Base-by-base conservation (phyloP, 345 rosid genomes). In the Brassica napus region DNA sequence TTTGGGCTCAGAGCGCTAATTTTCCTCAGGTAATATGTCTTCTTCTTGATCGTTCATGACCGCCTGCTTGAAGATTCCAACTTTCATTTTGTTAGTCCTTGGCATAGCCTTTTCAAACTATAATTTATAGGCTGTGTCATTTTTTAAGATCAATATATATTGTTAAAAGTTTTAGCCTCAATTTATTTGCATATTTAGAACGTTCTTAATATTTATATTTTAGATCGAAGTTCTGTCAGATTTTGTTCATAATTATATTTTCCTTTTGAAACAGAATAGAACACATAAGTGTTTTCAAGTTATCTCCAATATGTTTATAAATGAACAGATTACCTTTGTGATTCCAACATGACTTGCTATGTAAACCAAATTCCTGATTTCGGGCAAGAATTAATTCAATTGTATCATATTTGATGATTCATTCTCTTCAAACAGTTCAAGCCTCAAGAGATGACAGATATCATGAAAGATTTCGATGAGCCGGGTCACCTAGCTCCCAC, bases 1-100 rank as follows among this genome's bases (percentile, higher is more conserved):
- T 90, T 78, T 91, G 97, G 97, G 97, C 97, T 44, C 94, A 93
- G 84, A 93, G 94, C 73, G 52, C 94, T 68, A 78, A 58, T 65
- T 93, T 91, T 79, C 96, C 97, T 35, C 78, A 87, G 90, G 91
- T 88, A n/a, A 74, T 59, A 11, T 68, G 2, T 60, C 60, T 76
- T 12, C 23, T 54, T 8, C 35, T 47, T 28, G 60, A 54, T 18
- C 37, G 57, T 23, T 15, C 65, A 11, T 26, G 65, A 12, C 34
- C 31, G 16, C 35, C 1, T 61, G 26, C 15, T 59, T 58, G 31
- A 57, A 57, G 63, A 58, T 58, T 60, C 65, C 8, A 7, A 60
- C 15, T 26, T 58, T 24, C 63, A 58, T 58, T 8, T 18, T 57
- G 5, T 58, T 23, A 58, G 31, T 54, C 60, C 60, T 54, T 59